Percentiles rank a stretch among this genome's conserved stretches.
Evolutionary conservation across 129 eudicot genomes (phyloP).

Genomic region (Solidago caesia): DNA sequence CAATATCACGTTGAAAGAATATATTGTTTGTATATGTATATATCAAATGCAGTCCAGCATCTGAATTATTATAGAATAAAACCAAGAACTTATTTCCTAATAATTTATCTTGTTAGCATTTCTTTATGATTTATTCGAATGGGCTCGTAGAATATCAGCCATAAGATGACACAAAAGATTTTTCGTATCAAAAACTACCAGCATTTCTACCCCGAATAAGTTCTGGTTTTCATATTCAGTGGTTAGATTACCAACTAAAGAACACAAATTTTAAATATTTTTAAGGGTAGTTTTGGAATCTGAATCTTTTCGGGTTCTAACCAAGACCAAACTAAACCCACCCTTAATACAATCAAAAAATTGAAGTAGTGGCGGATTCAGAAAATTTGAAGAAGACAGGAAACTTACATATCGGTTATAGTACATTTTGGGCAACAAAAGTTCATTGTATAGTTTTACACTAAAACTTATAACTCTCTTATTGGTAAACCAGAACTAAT

Average conservation of each 20-base stretch:
- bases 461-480: background rate
- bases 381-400: background rate
- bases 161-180: conserved; percentile 21
- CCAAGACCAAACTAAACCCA: conserved; percentile 14
- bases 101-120: conserved; percentile 27
- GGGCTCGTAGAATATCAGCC: conserved; percentile 23
- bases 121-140: conserved; percentile 30
- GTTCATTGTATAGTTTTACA: background rate
- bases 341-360: background rate
- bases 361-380: background rate
- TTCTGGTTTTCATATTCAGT: conserved; percentile 16
- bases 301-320: background rate
- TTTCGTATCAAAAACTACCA: conserved; percentile 12
- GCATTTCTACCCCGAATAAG: conserved; percentile 12
- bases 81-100: conserved; percentile 34
- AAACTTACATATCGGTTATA: background rate
- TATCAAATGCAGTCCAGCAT: conserved; percentile 33
- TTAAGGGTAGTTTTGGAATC: conserved; percentile 21
- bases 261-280: conserved; percentile 12
- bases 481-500: background rate
- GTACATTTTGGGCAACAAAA: background rate
- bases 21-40: conserved; percentile 31
- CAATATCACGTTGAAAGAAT: conserved; percentile 42
- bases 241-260: conserved; percentile 31
- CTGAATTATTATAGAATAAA: conserved; percentile 36